phyloP scores from a whole-genome alignment of 2,329 filamentous ascomycete genomes.

The Aspergillus brunneoviolaceus region DNA sequence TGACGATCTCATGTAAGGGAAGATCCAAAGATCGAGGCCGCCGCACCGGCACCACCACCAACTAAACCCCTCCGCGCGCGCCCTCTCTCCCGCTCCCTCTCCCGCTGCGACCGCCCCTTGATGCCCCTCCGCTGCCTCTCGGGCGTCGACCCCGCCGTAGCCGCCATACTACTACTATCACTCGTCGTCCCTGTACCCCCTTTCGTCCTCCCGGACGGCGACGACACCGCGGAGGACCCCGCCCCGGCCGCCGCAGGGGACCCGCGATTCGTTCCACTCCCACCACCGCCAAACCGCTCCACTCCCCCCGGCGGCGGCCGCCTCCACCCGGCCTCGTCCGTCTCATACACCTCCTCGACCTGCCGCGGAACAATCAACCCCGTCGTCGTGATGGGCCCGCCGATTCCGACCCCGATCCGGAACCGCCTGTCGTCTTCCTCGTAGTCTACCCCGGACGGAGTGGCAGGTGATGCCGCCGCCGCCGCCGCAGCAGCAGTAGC shows the following conservation, averaged over 20 bases:
- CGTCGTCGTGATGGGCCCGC: background rate
- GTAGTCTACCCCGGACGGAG: too few species aligned
- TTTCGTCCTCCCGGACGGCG: constrained; percentile 4
- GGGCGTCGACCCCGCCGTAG: constrained; percentile 10
- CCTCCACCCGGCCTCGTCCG: constrained; percentile 25
- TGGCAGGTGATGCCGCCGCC: background rate
- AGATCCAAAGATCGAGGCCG: constrained; percentile 9
- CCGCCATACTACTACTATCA: constrained; percentile 11
- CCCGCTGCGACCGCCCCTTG: constrained; percentile 14
- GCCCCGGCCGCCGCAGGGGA: constrained; percentile 7
- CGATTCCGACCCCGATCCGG: background rate
- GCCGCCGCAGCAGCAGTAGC: background rate
- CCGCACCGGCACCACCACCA: constrained; percentile 18
- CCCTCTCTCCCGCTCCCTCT: constrained; percentile 14
- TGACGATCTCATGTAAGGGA: too few species aligned
- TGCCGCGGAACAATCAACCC: constrained; percentile 17
- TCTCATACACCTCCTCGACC: constrained; percentile 24
- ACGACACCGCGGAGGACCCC: constrained; percentile 8
- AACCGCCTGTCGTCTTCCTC: background rate
- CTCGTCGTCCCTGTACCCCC: background rate
- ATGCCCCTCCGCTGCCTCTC: constrained; percentile 12
- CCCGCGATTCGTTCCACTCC: background rate
- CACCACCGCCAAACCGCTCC: too few species aligned
- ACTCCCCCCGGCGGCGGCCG: constrained; percentile 5
- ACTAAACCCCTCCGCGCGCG: constrained; percentile 21